phyloP scores from a whole-genome alignment of 345 rosid genomes.

The Mallotus nudiflorus region DNA sequence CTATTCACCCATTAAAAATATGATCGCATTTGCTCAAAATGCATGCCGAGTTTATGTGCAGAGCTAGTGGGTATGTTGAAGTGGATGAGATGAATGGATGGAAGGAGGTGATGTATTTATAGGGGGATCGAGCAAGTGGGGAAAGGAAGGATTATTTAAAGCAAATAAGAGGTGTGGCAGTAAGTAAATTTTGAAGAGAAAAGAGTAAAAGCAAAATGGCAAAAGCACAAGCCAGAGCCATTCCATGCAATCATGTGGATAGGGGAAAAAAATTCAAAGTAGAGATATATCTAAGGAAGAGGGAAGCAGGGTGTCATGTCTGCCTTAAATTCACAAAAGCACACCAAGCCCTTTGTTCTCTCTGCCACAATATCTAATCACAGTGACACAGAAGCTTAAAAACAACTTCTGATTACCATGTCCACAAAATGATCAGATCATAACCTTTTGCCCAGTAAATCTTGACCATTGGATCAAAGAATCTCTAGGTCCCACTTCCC shows the following conservation, averaged over 20 bases:
- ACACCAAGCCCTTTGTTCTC: slow-evolving; percentile 15
- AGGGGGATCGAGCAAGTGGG: slow-evolving; percentile 26
- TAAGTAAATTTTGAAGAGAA: slow-evolving; percentile 21
- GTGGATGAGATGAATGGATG: slow-evolving; percentile 15
- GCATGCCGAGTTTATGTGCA: too few relatives aligned
- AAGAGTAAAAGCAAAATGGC: not conserved
- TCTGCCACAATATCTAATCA: slow-evolving; percentile 18
- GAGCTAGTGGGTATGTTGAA: too few relatives aligned
- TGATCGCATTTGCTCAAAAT: not conserved
- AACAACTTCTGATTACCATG: slow-evolving; percentile 14
- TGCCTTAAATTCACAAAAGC: slow-evolving; percentile 39
- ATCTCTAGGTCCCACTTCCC: slow-evolving; percentile 27
- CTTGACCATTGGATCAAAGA: slow-evolving; percentile 31
- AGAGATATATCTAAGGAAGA: slow-evolving; percentile 28
- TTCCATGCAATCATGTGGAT: slow-evolving; percentile 49
- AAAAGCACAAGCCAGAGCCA: slow-evolving; percentile 24
- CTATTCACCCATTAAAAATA: slow-evolving; percentile 38
- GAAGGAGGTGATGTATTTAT: slow-evolving; percentile 39
- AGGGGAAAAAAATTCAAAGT: slow-evolving; percentile 27
- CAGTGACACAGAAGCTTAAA: slow-evolving; percentile 10
- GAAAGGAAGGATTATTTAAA: not conserved
- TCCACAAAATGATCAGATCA: not conserved
- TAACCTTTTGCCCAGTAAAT: slow-evolving; percentile 10
- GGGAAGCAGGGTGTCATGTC: slow-evolving; percentile 23
- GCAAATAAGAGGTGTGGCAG: not conserved